Evolutionary conservation across 73 alveolate species (phyloP).

Genomic region (Tetrahymena elliotti): DNA sequence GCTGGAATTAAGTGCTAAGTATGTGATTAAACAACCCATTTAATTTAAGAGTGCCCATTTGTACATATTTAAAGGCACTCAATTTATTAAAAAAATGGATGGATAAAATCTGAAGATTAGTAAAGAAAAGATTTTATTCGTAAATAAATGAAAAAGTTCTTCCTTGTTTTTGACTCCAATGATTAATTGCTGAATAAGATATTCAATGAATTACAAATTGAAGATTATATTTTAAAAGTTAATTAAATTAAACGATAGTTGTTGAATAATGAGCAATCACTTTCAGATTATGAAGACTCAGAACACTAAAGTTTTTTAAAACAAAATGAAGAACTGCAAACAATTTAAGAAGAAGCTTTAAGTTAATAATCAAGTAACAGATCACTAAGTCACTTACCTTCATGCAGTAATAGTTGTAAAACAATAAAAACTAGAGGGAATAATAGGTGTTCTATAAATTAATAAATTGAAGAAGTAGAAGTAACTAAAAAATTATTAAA

Average conservation of each 20-base stretch:
- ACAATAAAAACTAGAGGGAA: no score
- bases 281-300: neutral
- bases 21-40: neutral
- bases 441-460: neutral
- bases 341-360: neutral
- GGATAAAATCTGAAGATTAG: neutral
- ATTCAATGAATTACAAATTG: neutral
- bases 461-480: neutral
- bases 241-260: no score
- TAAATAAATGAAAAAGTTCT: neutral
- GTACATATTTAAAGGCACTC: neutral
- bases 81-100: neutral
- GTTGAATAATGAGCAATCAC: neutral
- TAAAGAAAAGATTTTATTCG: neutral
- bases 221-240: neutral
- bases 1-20: neutral
- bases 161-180: neutral
- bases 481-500: neutral
- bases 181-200: no score
- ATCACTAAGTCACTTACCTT: neutral
- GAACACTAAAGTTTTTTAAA: neutral
- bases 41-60: neutral
- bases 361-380: neutral
- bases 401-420: neutral
- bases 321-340: neutral